A percentile compares a stretch with the other conserved stretches of the same genome.
These are phyloP conservation scores for Aspergillus jensenii DNA, from an alignment of 2,329 filamentous ascomycete genomes.

Conservation along the genomic window DNA sequence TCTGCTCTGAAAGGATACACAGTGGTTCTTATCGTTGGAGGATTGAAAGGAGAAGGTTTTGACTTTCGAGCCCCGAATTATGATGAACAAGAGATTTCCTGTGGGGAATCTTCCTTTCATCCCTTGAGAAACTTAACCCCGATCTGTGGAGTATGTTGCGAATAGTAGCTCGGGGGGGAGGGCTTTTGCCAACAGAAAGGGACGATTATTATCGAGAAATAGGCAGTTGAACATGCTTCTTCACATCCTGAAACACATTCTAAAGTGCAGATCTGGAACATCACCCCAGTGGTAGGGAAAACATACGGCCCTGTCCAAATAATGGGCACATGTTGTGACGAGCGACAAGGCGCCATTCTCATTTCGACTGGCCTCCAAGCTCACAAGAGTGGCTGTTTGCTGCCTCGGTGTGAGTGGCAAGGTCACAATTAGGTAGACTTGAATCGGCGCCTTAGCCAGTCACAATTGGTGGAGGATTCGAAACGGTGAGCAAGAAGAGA, in stretches of 20 bases:
- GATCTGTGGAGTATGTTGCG: not conserved
- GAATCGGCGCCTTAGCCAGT: not conserved
- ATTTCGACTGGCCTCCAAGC: not conserved
- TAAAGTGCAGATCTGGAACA: constrained; percentile 8
- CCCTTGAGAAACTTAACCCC: not conserved
- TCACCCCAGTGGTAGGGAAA: constrained; percentile 12
- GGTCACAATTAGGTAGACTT: not conserved
- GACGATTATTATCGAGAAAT: not conserved
- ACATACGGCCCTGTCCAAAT: not conserved
- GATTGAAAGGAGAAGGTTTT: not conserved
- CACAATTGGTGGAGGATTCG: not conserved
- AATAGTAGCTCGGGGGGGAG: not conserved
- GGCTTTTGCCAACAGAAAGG: not conserved
- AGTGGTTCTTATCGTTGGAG: not conserved
- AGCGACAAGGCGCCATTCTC: not conserved
- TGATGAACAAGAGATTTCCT: constrained; percentile 12
- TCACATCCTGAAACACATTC: constrained; percentile 10
- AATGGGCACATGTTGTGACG: not conserved
- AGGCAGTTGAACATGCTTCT: not conserved
- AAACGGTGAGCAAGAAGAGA: constrained; percentile 1
- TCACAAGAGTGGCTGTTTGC: not conserved
- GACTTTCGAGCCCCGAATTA: not conserved
- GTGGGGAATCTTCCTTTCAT: constrained; percentile 14
- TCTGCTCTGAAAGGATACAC: not conserved
- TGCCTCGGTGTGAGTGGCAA: not conserved